A percentile compares a stretch with the other conserved stretches of the same genome.
Evolutionary conservation across 495 filamentous ascomycete genomes (phyloP).

Genomic region (Lophiostoma macrostomum): DNA sequence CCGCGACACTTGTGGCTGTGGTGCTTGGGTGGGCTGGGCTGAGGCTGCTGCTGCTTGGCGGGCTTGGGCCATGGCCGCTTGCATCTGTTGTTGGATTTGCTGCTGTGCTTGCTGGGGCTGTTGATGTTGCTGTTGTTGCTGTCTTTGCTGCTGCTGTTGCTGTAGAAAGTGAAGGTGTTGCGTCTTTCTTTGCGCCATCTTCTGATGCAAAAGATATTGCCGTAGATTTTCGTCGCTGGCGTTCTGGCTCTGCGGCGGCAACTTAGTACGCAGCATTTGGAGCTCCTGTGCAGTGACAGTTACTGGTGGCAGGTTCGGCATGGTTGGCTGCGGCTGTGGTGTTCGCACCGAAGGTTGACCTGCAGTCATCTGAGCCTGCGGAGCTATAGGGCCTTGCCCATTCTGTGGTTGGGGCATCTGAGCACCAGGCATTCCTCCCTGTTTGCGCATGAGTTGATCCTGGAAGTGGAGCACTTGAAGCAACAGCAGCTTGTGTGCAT

Average conservation of each 20-base stretch:
- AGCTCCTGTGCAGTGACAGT: conserved; percentile 31
- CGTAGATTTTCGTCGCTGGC: conserved; percentile 23
- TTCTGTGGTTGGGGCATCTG: conserved; percentile 8
- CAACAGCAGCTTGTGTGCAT: conserved; percentile 9
- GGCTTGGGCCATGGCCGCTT: conserved; percentile 23
- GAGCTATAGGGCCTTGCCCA: neutral
- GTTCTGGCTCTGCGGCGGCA: conserved; percentile 4
- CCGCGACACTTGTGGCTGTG: conserved; percentile 21
- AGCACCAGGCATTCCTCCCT: conserved; percentile 35
- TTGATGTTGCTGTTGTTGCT: conserved; percentile 39
- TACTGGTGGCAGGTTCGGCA: conserved; percentile 1
- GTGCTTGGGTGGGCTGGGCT: conserved; percentile 31
- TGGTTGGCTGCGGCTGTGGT: conserved; percentile 13
- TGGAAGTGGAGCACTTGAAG: conserved; percentile 28
- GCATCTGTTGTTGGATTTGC: conserved; percentile 32
- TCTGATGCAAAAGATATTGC: conserved; percentile 11
- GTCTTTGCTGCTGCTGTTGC: conserved; percentile 12
- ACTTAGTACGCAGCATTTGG: neutral
- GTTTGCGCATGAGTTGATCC: conserved; percentile 15
- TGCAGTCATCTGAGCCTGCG: neutral
- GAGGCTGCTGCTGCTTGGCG: conserved; percentile 33
- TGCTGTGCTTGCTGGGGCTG: conserved; percentile 42
- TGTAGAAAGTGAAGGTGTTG: conserved; percentile 23
- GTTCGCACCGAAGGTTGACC: conserved; percentile 1
- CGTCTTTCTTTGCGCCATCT: conserved; percentile 23